Conservation (phyloP, 148 eudicot genomes). For the Diospyros lotus region DNA sequence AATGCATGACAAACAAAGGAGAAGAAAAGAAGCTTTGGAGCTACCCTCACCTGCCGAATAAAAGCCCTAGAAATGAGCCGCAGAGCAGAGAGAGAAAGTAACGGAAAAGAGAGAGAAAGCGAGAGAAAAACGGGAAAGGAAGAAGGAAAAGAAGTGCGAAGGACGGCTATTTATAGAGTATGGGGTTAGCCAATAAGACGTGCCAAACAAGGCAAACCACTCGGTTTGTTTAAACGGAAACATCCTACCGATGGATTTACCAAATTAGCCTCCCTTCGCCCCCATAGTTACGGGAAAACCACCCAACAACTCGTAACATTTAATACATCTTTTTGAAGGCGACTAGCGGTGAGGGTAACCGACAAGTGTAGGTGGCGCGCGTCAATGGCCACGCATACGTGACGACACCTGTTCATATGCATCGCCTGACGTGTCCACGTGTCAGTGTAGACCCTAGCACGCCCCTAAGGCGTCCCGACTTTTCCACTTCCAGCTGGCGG, state of each 20-base stretch:
- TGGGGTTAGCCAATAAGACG: conserved; percentile 12
- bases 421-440: too few relatives aligned
- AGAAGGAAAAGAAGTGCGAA: background rate
- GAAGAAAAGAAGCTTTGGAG: background rate
- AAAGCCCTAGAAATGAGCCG: conserved; percentile 9
- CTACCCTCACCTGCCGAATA: background rate
- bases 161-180: conserved; percentile 18
- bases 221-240: background rate
- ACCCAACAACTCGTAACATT: background rate
- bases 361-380: background rate
- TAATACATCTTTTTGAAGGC: background rate
- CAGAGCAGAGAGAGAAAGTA: conserved; percentile 6
- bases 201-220: conserved; percentile 21
- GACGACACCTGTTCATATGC: background rate
- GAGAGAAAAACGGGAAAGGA: conserved; percentile 8
- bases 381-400: background rate
- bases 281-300: background rate
- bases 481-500: too few relatives aligned
- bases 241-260: background rate
- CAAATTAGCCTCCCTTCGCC: background rate
- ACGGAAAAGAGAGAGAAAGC: background rate
- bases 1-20: background rate
- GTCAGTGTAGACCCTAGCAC: too few relatives aligned
- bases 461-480: too few relatives aligned
- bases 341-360: background rate